A percentile compares a stretch with the other conserved stretches of the same genome.
Evolutionary conservation across 345 rosid genomes (phyloP).

Genomic region (Adansonia digitata): DNA sequence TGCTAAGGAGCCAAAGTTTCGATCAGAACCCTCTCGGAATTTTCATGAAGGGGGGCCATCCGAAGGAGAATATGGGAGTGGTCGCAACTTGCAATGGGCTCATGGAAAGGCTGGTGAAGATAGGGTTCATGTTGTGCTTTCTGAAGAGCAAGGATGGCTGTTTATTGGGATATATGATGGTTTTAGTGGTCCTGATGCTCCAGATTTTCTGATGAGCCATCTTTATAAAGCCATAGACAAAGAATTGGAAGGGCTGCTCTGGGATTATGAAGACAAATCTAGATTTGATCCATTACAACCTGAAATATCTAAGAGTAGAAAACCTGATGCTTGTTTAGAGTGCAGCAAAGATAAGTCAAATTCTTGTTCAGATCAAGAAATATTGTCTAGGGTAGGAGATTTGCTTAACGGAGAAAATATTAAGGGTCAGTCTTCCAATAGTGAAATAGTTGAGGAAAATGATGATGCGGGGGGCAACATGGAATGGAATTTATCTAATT

Average conservation of each 20-base stretch:
- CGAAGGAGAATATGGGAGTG: constrained; percentile 46
- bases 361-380: constrained; percentile 29
- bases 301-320: constrained; percentile 22
- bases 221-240: constrained; percentile 78
- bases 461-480: constrained; percentile 27
- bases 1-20: constrained; percentile 57
- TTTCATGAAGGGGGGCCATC: constrained; percentile 53
- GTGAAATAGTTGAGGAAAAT: constrained; percentile 45
- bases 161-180: constrained; percentile 96
- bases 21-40: constrained; percentile 45
- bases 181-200: constrained; percentile 96
- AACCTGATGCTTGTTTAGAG: constrained; percentile 19
- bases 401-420: constrained; percentile 29
- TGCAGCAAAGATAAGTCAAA: constrained; percentile 20
- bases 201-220: constrained; percentile 83
- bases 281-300: constrained; percentile 30
- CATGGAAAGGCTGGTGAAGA: constrained; percentile 99
- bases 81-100: constrained; percentile 91
- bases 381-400: constrained; percentile 29
- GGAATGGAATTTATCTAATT: constrained; percentile 18
- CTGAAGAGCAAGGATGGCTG: constrained; percentile 96
- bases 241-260: constrained; percentile 84
- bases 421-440: constrained; percentile 29
- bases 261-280: constrained; percentile 71
- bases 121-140: constrained; percentile 88